phyloP scores from a whole-genome alignment of 1,284 basidiomycete genomes.

The Puccinia horiana region DNA sequence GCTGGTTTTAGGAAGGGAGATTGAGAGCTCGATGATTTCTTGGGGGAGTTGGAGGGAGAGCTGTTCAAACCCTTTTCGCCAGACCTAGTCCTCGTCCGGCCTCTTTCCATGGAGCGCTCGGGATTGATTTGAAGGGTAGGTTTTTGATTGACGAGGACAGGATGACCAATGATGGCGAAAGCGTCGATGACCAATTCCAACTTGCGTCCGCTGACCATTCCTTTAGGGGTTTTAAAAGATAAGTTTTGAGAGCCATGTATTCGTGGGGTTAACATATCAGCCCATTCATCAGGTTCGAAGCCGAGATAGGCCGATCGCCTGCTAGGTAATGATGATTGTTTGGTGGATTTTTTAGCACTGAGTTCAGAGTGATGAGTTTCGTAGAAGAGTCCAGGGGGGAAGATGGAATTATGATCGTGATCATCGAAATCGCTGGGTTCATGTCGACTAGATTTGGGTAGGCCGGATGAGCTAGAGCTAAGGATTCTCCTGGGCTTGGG shows the following conservation, averaged over 20 bases:
- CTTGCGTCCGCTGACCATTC: conserved; percentile 21
- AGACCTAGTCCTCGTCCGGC: conserved; percentile 45
- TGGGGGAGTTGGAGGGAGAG: background rate
- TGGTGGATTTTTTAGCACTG: conserved; percentile 5
- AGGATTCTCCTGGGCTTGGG: background rate
- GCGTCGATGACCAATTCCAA: conserved; percentile 47
- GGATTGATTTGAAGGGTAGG: background rate
- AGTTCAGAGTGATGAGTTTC: conserved; percentile 15
- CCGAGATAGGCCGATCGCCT: conserved; percentile 33
- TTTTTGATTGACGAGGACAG: conserved; percentile 32
- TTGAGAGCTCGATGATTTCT: conserved; percentile 24
- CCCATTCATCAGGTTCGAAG: conserved; percentile 41
- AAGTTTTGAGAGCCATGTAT: conserved; percentile 22
- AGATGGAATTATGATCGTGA: conserved; percentile 11
- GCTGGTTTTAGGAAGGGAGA: conserved; percentile 15
- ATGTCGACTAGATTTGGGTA: conserved; percentile 4
- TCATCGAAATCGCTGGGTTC: conserved; percentile 5
- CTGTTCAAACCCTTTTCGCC: conserved; percentile 4
- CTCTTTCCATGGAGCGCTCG: conserved; percentile 40
- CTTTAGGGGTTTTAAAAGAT: background rate
- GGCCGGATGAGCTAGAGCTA: background rate
- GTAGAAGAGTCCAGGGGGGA: conserved; percentile 29
- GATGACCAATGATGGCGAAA: conserved; percentile 48
- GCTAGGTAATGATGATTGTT: background rate
- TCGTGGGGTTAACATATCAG: conserved; percentile 44